These are phyloP conservation scores for Thielaviopsis populi DNA, from an alignment of 2,329 filamentous ascomycete genomes.

Conservation along the genomic window DNA sequence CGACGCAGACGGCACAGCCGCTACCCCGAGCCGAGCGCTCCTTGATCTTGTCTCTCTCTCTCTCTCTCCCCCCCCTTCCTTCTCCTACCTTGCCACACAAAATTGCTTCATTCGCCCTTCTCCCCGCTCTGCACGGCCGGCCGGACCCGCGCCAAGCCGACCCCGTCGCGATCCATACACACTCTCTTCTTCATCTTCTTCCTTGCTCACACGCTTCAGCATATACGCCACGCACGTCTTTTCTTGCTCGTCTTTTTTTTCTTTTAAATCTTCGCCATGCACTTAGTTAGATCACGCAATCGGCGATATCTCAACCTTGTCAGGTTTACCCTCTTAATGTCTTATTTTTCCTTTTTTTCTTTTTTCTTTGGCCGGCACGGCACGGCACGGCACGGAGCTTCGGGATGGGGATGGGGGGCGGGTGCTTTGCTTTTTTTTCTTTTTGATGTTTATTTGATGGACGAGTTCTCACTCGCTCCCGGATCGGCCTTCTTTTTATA, in stretches of 20 bases:
- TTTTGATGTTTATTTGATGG: no score
- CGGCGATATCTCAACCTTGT: slow-evolving; percentile 29
- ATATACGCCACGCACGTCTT: no score
- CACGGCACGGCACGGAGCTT: slow-evolving; percentile 1
- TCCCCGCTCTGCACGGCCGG: no score
- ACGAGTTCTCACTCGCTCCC: slow-evolving; percentile 9
- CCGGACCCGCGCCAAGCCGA: no score
- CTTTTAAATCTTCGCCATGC: background rate
- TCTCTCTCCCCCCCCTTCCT: background rate
- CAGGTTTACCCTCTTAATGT: slow-evolving; percentile 23
- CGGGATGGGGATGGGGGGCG: no score
- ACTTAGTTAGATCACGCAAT: background rate
- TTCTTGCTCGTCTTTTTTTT: background rate
- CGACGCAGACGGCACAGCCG: background rate
- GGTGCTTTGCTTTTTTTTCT: slow-evolving; percentile 13
- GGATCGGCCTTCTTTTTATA: background rate
- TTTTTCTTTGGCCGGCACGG: no score
- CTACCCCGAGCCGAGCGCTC: background rate
- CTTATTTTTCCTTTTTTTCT: slow-evolving; percentile 14
- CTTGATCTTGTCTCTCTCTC: background rate
- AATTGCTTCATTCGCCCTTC: no score
- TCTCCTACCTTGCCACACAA: background rate
- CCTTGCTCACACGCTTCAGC: no score
- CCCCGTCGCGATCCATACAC: no score
- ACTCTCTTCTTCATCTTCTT: no score